Evolutionary conservation across 148 eudicot genomes (phyloP), one percentile per base, ranked within the genome.

Genomic region (Arctostaphylos glauca): DNA sequence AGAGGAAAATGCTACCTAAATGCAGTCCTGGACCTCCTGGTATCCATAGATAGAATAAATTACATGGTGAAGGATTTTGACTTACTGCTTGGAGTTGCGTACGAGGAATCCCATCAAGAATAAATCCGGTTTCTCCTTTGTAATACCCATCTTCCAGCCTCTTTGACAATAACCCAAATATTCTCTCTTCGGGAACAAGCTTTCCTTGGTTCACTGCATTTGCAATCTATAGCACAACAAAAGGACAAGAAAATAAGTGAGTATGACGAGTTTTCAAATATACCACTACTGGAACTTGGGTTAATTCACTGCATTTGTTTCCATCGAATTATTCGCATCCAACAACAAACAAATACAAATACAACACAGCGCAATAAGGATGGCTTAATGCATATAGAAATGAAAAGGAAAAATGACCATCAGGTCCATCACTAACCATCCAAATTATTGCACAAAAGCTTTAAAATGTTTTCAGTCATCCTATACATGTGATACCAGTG

Each of bases 61-160:
- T 50, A 13, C 10, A 49, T 8, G 19, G 10, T 12, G 2, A 38
- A 67, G 48, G 75, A 49, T 47, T 70, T 56, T 62, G 64, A 74
- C 85, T 83, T 83, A 86, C 87, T 53, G 87, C 87, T 60, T 86
- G 87, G 68, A 83, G 56, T n/a, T 64, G 81, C 21, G 85, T 82
- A 48, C 85, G 78, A 64, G 83, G 87, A 76, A 86, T 72, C 58
- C 87, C 87, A 14, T 86, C 83, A 52, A 86, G 75, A 79, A 86
- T 83, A 71, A 86, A 86, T 81, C 87, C 87, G 48, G 73, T 77
- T 78, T 86, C 85, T 49, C 87, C 85, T 79, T 77, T 74, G 46
- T 16, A 21, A 15, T 79, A 54, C 53, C 87, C 87, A 43, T 83
- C 83, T 78, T 83, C 83, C 81, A 86, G 54, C 74, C 85, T 82